Evolutionary conservation across 208 protist species (phyloP).

Genomic region (Balamuthia mandrillaris): DNA sequence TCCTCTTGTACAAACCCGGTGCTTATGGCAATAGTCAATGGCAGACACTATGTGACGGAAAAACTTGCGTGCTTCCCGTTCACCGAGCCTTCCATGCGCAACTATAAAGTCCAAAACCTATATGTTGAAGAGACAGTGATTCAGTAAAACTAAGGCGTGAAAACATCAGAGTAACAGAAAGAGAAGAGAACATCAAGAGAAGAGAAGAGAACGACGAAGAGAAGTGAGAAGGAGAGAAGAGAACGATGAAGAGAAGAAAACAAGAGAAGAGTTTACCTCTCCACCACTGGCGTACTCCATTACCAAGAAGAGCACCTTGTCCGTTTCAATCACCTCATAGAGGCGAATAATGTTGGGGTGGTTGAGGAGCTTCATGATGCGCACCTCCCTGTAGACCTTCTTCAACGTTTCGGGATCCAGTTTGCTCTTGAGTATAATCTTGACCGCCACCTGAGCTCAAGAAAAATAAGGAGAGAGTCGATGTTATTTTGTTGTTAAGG

Average conservation of each 20-base stretch:
- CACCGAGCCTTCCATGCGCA: slow-evolving; percentile 52
- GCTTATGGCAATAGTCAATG: slow-evolving; percentile 83
- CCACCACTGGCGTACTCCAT: slow-evolving; percentile 39
- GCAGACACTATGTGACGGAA: slow-evolving; percentile 90
- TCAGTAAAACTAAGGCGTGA: too few relatives aligned
- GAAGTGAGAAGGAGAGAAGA: too few relatives aligned
- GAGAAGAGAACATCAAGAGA: too few relatives aligned
- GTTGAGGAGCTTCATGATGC: slow-evolving; percentile 29
- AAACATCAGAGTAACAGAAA: too few relatives aligned
- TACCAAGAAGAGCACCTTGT: slow-evolving; percentile 22
- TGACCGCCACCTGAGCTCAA: background rate
- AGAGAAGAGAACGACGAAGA: too few relatives aligned
- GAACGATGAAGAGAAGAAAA: too few relatives aligned
- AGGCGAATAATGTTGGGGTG: slow-evolving; percentile 41
- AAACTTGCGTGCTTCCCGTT: slow-evolving; percentile 63
- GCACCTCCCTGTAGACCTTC: slow-evolving; percentile 30
- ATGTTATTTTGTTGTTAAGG: too few relatives aligned
- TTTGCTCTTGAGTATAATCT: slow-evolving; percentile 39
- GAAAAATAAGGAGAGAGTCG: background rate
- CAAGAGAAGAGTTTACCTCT: too few relatives aligned
- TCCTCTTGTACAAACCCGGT: slow-evolving; percentile 67
- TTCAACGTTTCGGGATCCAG: slow-evolving; percentile 16
- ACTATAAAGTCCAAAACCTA: slow-evolving; percentile 64
- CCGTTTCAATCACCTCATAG: slow-evolving; percentile 31
- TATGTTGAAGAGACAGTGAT: too few relatives aligned